phyloP scores from a whole-genome alignment of 1,284 basidiomycete species.

The Uromyces viciae-fabae region DNA sequence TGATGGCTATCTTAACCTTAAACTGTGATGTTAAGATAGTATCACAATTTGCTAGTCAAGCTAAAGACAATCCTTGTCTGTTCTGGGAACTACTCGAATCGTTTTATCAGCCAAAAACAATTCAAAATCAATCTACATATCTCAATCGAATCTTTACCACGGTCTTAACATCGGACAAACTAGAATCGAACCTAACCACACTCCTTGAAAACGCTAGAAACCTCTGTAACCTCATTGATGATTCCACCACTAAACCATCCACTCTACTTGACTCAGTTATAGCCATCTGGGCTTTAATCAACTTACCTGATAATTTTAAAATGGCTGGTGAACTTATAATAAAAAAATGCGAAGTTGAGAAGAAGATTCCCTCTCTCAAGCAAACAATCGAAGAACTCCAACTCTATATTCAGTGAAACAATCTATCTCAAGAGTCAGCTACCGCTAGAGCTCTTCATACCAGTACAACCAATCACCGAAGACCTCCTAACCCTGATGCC shows the following conservation, averaged over 20 bases:
- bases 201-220: neutral
- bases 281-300: neutral
- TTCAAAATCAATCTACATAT: constrained; percentile 4
- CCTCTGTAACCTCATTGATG: neutral
- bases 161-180: neutral
- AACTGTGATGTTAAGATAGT: constrained; percentile 1
- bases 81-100: constrained; percentile 1
- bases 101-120: neutral
- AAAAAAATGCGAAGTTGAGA: constrained; percentile 4
- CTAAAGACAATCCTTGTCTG: neutral
- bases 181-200: neutral
- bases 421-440: neutral
- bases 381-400: constrained; percentile 3
- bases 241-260: neutral
- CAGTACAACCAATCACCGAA: too few species aligned
- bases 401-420: neutral
- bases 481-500: too few species aligned
- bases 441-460: neutral
- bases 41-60: neutral
- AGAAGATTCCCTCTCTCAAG: neutral
- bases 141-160: neutral
- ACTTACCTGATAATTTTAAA: neutral
- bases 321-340: neutral
- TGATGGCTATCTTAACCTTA: neutral
- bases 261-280: neutral